Percentiles rank a stretch among this genome's conserved stretches.
phyloP scores from a whole-genome alignment of 495 filamentous ascomycete genomes.

The Aspergillus carlsbadensis region DNA sequence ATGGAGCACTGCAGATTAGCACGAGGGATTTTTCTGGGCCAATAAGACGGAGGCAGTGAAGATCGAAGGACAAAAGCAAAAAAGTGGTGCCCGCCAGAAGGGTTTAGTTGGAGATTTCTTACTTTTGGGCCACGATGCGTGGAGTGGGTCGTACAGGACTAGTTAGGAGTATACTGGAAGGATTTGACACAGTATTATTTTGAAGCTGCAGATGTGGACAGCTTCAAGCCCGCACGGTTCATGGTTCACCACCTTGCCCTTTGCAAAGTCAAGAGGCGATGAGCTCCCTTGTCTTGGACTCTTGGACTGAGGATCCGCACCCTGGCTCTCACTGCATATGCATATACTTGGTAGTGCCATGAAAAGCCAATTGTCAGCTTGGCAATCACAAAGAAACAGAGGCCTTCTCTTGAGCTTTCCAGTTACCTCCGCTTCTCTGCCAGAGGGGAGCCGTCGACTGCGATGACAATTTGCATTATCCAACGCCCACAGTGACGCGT shows the following conservation, averaged over 20 bases:
- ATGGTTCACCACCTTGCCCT: background rate
- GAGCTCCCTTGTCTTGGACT: background rate
- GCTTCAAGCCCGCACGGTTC: background rate
- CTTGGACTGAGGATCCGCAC: constrained; percentile 6
- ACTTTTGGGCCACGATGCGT: constrained; percentile 11
- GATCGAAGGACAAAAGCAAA: constrained; percentile 8
- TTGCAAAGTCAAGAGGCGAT: background rate
- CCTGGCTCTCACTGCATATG: constrained; percentile 16
- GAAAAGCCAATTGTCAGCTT: constrained; percentile 18
- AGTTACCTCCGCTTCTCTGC: background rate
- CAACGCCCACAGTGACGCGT: background rate
- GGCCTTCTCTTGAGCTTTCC: background rate
- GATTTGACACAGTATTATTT: no score
- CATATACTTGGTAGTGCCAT: constrained; percentile 8
- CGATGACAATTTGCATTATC: background rate
- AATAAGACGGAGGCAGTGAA: constrained; percentile 16
- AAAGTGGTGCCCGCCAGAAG: constrained; percentile 14
- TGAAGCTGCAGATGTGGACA: background rate
- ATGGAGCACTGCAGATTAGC: constrained; percentile 14
- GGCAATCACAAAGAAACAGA: constrained; percentile 1
- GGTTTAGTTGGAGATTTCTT: constrained; percentile 9
- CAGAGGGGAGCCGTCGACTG: background rate
- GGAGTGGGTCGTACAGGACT: no score
- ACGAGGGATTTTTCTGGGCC: constrained; percentile 34
- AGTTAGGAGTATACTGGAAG: no score